A percentile compares a stretch with the other conserved stretches of the same genome.
Conservation (phyloP, 305 asterid genomes). For the Rubia peregrina region DNA sequence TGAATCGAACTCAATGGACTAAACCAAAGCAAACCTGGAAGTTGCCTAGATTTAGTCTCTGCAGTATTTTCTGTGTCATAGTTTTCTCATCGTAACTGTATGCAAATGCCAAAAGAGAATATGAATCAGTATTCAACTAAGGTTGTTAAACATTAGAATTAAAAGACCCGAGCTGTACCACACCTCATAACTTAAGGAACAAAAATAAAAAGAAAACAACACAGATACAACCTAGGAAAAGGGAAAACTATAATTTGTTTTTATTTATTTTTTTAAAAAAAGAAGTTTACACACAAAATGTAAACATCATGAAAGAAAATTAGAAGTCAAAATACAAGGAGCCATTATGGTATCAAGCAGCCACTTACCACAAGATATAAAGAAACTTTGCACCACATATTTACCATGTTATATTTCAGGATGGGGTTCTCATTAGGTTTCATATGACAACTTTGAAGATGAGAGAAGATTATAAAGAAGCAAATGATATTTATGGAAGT, state of each 20-base stretch:
- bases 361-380: neutral
- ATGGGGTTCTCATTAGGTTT: neutral
- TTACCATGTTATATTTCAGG: no score
- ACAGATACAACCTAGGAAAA: neutral
- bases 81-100: slow-evolving; percentile 86
- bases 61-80: slow-evolving; percentile 72
- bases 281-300: neutral
- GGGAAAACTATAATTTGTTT: neutral
- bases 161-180: slow-evolving; percentile 14
- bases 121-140: slow-evolving; percentile 14
- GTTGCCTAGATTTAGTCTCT: slow-evolving; percentile 74
- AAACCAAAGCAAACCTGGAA: slow-evolving; percentile 66
- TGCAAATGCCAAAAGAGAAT: slow-evolving; percentile 22
- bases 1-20: slow-evolving; percentile 1
- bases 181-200: neutral
- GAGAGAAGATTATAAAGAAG: neutral
- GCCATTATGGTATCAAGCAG: neutral
- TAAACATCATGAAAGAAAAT: neutral
- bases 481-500: neutral
- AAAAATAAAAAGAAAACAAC: neutral
- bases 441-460: neutral
- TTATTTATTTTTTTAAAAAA: no score
- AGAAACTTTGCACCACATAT: neutral
- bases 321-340: neutral
- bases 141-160: slow-evolving; percentile 15